Percentiles rank a stretch among this genome's conserved stretches.
Evolutionary conservation across 768 basidiomycete species (phyloP).

Genomic region (Collybia nuda): DNA sequence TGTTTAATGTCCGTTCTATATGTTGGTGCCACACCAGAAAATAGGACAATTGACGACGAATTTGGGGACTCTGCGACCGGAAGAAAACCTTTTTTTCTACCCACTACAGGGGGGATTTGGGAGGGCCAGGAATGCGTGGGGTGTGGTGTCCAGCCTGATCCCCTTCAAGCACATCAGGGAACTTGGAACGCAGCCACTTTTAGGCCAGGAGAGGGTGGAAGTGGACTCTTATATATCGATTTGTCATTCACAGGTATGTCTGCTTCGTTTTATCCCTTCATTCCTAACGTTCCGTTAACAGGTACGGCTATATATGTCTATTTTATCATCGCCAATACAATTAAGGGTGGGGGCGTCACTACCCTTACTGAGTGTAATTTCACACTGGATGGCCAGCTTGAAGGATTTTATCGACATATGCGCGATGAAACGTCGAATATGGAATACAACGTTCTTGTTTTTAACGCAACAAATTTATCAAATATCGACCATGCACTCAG

Average conservation of each 20-base stretch:
- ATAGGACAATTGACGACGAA: slow-evolving; percentile 22
- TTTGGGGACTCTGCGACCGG: slow-evolving; percentile 16
- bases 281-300: slow-evolving; percentile 5
- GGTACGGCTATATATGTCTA: slow-evolving; percentile 39
- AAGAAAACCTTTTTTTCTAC: slow-evolving; percentile 13
- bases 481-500: slow-evolving; percentile 27
- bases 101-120: slow-evolving; percentile 12
- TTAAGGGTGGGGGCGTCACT: slow-evolving; percentile 13
- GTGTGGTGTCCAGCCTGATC: slow-evolving; percentile 13
- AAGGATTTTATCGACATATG: slow-evolving; percentile 20
- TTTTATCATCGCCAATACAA: slow-evolving; percentile 35
- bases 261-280: not conserved
- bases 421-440: slow-evolving; percentile 20
- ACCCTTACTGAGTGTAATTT: slow-evolving; percentile 26
- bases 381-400: slow-evolving; percentile 26
- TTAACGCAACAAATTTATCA: slow-evolving; percentile 20
- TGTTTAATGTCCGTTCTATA: too few species aligned
- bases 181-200: slow-evolving; percentile 21
- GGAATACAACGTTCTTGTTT: slow-evolving; percentile 30
- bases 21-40: not conserved
- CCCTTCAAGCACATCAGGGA: slow-evolving; percentile 6
- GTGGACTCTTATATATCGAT: slow-evolving; percentile 11
- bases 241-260: slow-evolving; percentile 14
- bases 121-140: slow-evolving; percentile 9
- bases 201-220: not conserved